Conservation (phyloP, 352 stramenopile genomes). For the Globisporangium yorkense region DNA sequence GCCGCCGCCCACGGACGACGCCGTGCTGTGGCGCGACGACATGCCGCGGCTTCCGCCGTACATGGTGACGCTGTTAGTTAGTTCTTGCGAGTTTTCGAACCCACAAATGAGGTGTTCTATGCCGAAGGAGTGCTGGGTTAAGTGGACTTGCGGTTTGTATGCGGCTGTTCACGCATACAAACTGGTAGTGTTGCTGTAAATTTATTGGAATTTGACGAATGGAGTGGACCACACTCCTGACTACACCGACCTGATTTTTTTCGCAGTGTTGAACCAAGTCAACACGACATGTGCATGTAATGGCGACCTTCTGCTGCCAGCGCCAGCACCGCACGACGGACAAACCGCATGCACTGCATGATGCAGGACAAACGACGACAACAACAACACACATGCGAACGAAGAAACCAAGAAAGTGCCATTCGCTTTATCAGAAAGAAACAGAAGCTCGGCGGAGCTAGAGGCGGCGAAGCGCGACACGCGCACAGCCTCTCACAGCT, state of each 20-base stretch:
- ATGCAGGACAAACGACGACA: no score
- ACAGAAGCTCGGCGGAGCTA: neutral
- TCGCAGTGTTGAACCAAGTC: no score
- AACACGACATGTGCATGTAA: no score
- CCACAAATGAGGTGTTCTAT: neutral
- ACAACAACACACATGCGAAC: neutral
- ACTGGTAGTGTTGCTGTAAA: no score
- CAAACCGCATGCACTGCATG: neutral
- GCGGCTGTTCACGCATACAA: no score
- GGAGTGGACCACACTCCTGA: no score
- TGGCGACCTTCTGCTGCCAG: no score
- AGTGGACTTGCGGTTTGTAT: neutral
- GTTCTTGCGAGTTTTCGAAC: neutral
- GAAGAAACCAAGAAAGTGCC: slow-evolving; percentile 1
- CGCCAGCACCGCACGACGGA: neutral
- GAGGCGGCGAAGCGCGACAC: neutral
- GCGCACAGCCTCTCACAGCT: neutral
- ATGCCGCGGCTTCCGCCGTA: slow-evolving; percentile 8
- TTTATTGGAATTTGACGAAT: no score
- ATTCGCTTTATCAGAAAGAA: neutral
- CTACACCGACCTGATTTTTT: no score
- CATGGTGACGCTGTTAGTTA: slow-evolving; percentile 1
- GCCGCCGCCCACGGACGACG: slow-evolving; percentile 2
- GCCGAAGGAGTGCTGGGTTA: neutral
- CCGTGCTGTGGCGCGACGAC: slow-evolving; percentile 12